Evolutionary conservation across 345 rosid species (phyloP).

Genomic region (Eucalyptus sp.): DNA sequence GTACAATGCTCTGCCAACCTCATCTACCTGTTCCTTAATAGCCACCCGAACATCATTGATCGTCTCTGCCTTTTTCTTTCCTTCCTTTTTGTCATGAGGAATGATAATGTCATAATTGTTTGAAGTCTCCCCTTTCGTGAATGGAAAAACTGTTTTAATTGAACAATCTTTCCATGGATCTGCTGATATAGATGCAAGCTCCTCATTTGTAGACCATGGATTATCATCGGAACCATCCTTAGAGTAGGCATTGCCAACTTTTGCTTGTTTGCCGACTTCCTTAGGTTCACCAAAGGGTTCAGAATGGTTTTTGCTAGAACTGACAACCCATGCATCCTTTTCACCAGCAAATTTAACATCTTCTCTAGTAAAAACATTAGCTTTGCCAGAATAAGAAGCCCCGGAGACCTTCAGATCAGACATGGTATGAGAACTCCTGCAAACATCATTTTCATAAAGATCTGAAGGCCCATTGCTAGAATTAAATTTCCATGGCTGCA

Average conservation of each 20-base stretch:
- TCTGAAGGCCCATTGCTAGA: slow-evolving; percentile 32
- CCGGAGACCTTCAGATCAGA: slow-evolving; percentile 13
- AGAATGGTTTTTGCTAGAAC: slow-evolving; percentile 27
- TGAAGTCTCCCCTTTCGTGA: slow-evolving; percentile 39
- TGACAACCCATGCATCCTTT: slow-evolving; percentile 46
- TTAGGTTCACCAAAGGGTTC: slow-evolving; percentile 27
- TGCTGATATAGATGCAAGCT: slow-evolving; percentile 22
- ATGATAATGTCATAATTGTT: slow-evolving; percentile 23
- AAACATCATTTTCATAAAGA: slow-evolving; percentile 23
- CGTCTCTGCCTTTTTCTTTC: slow-evolving; percentile 46
- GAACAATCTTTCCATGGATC: slow-evolving; percentile 69
- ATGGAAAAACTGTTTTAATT: slow-evolving; percentile 63
- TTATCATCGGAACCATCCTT: slow-evolving; percentile 22
- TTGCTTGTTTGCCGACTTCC: slow-evolving; percentile 32
- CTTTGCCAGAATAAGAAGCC: slow-evolving; percentile 23
- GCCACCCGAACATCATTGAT: slow-evolving; percentile 13
- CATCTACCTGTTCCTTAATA: slow-evolving; percentile 88
- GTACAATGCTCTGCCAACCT: slow-evolving; percentile 75
- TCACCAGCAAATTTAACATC: slow-evolving; percentile 42
- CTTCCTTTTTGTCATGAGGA: slow-evolving; percentile 48
- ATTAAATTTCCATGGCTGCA: slow-evolving; percentile 41
- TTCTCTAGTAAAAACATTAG: slow-evolving; percentile 39
- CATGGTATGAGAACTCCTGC: slow-evolving; percentile 10
- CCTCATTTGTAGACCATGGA: slow-evolving; percentile 39
- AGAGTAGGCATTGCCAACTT: slow-evolving; percentile 11